Percentiles rank a stretch among this genome's conserved stretches.
Evolutionary conservation across 2,329 filamentous ascomycete genomes (phyloP).

Genomic region (Clonostachys byssicola): DNA sequence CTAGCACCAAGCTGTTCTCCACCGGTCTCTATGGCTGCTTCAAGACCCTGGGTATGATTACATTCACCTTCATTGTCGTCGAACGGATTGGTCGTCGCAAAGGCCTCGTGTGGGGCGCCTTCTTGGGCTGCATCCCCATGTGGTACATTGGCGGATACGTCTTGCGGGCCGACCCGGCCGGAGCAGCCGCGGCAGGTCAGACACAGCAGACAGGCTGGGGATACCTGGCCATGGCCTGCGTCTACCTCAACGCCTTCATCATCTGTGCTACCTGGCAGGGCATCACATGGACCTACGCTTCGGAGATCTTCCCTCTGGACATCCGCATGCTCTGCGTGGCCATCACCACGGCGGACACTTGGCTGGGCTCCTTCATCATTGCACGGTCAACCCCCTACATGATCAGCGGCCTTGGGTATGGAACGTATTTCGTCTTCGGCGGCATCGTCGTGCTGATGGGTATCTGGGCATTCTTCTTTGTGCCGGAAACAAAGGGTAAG

Average conservation of each 20-base stretch:
- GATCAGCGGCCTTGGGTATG: constrained; percentile 35
- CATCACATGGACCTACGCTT: constrained; percentile 37
- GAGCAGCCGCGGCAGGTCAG: constrained; percentile 37
- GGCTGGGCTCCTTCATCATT: constrained; percentile 33
- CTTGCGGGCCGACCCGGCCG: constrained; percentile 20
- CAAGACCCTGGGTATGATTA: constrained; percentile 24
- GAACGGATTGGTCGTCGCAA: constrained; percentile 43
- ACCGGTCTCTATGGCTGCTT: constrained; percentile 19
- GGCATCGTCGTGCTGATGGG: constrained; percentile 35
- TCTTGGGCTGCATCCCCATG: constrained; percentile 29
- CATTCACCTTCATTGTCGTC: constrained; percentile 36
- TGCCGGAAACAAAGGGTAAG: constrained; percentile 45
- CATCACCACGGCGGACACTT: constrained; percentile 26
- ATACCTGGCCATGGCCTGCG: constrained; percentile 35
- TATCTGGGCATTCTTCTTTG: constrained; percentile 41
- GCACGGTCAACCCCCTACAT: constrained; percentile 32
- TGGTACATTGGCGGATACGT: constrained; percentile 31
- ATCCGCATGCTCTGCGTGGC: constrained; percentile 27
- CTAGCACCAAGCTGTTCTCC: constrained; percentile 16
- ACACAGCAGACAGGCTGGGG: constrained; percentile 33
- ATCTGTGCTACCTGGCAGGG: constrained; percentile 35
- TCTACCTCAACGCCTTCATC: constrained; percentile 37
- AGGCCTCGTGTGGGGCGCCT: constrained; percentile 32
- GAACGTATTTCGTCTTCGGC: constrained; percentile 50
- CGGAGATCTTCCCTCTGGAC: constrained; percentile 38